Evolutionary conservation across 352 stramenopile genomes (phyloP).

Genomic region (Halophytophthora batemanensis): DNA sequence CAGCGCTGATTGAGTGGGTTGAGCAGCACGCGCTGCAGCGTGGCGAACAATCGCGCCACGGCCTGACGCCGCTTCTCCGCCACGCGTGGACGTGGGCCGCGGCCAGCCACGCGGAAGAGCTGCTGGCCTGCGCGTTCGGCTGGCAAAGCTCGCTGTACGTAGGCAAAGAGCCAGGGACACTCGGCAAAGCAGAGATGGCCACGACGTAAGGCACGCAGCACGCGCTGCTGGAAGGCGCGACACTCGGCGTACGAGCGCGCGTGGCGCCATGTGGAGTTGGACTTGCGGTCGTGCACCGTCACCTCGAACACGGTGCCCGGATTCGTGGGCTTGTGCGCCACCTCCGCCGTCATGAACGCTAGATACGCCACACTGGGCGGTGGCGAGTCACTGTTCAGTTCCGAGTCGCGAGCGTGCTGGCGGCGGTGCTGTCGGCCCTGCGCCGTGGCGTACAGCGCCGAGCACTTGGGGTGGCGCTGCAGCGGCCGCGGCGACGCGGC

Average conservation of each 20-base stretch:
- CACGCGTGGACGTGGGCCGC: constrained; percentile 15
- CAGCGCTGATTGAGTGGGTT: constrained; percentile 43
- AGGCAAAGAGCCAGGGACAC: constrained; percentile 43
- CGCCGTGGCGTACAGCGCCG: constrained; percentile 20
- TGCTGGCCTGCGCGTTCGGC: constrained; percentile 12
- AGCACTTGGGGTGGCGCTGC: constrained; percentile 36
- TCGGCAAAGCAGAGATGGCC: constrained; percentile 45
- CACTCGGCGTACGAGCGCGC: constrained; percentile 36
- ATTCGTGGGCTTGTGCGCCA: constrained; percentile 25
- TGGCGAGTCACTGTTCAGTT: constrained; percentile 2
- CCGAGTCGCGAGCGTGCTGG: constrained; percentile 3
- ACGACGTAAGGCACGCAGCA: constrained; percentile 27
- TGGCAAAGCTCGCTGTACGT: constrained; percentile 31
- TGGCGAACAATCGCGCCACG: constrained; percentile 33
- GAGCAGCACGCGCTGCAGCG: constrained; percentile 35
- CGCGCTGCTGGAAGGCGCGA: constrained; percentile 29
- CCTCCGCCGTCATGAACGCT: constrained; percentile 27
- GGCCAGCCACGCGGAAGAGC: constrained; percentile 24
- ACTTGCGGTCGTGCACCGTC: constrained; percentile 37
- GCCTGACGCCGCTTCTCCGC: constrained; percentile 29
- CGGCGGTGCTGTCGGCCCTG: not conserved
- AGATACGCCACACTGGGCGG: constrained; percentile 26
- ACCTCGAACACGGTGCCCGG: constrained; percentile 23
- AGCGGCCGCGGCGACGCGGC: constrained; percentile 4
- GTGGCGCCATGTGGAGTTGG: constrained; percentile 35